phyloP scores from a whole-genome alignment of 73 alveolate genomes.

The Breviolum minutum region DNA sequence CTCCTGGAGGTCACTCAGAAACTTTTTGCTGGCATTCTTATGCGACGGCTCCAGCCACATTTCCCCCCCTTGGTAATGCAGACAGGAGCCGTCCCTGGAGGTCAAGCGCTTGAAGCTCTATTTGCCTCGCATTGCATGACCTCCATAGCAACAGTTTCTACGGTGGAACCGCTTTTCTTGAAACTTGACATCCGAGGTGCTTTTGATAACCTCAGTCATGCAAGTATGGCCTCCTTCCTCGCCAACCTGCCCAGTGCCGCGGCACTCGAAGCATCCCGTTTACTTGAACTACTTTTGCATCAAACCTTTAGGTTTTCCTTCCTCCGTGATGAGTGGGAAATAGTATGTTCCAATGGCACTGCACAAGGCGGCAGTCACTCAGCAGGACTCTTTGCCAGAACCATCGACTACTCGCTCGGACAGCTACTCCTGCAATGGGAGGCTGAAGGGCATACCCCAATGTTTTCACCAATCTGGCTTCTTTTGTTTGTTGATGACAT shows the following conservation, averaged over 20 bases:
- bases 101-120: not conserved
- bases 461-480: not conserved
- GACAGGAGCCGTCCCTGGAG: not conserved
- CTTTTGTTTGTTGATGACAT: not conserved
- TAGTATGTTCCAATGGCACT: not conserved
- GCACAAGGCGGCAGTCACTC: conserved; percentile 7
- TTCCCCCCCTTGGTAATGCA: not conserved
- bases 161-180: not conserved
- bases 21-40: not conserved
- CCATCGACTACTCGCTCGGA: not conserved
- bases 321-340: not conserved
- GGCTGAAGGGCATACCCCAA: not conserved
- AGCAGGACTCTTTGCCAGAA: not conserved
- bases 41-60: not conserved
- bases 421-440: not conserved
- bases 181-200: not conserved
- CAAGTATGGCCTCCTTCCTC: conserved; percentile 1
- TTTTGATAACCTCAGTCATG: not conserved
- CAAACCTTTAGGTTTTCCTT: not conserved
- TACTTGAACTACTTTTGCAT: not conserved
- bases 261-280: not conserved
- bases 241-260: not conserved
- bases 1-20: not conserved
- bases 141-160: not conserved
- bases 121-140: not conserved